A percentile compares a stretch with the other conserved stretches of the same genome.
Evolutionary conservation across 306 rosid genomes (phyloP).

Genomic region (Hylodesmum podocarpum): DNA sequence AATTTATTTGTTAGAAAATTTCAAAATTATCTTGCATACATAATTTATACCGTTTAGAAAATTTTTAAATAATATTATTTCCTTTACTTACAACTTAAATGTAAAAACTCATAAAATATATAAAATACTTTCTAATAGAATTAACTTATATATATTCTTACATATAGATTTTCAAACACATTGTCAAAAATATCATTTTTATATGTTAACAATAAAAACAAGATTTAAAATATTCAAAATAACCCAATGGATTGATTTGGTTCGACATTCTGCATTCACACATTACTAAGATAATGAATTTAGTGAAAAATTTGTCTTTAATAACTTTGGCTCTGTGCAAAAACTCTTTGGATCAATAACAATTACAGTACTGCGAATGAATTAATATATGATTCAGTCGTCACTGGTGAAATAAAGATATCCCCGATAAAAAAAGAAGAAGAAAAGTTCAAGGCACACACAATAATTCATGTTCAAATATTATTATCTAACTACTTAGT

Average conservation of each 20-base stretch:
- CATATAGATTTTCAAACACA: background rate
- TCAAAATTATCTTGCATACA: background rate
- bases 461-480: background rate
- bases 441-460: too few relatives aligned
- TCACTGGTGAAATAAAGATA: too few relatives aligned
- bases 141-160: background rate
- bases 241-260: too few relatives aligned
- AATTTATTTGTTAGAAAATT: too few relatives aligned
- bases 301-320: too few relatives aligned
- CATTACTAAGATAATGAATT: too few relatives aligned
- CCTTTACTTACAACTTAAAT: background rate
- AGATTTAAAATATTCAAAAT: background rate
- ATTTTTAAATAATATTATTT: background rate
- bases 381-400: too few relatives aligned
- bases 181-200: background rate
- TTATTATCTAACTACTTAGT: background rate
- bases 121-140: background rate
- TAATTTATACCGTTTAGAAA: background rate
- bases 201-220: background rate
- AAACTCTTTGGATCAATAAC: too few relatives aligned
- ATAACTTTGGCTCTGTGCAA: too few relatives aligned
- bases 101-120: background rate
- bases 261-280: too few relatives aligned
- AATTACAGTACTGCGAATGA: too few relatives aligned
- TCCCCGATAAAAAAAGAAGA: too few relatives aligned